phyloP scores from a whole-genome alignment of 805 yeast species.

The Lipomyces sp. region DNA sequence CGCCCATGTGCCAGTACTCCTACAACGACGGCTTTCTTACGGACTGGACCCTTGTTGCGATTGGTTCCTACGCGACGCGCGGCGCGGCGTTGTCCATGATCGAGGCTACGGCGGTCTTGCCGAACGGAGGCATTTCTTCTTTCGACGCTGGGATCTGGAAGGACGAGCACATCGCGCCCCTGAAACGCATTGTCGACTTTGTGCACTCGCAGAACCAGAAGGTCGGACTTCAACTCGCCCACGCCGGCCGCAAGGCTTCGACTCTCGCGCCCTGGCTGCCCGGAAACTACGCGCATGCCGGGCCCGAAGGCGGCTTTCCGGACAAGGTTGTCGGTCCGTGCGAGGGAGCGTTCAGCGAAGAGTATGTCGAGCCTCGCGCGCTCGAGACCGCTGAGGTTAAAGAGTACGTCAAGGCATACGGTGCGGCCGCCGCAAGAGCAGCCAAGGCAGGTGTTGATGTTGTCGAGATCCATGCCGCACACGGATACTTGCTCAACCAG shows the following conservation, averaged over 20 bases:
- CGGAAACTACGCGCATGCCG: constrained; percentile 17
- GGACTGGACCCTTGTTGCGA: constrained; percentile 49
- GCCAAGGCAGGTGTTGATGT: constrained; percentile 57
- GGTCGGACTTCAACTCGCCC: constrained; percentile 55
- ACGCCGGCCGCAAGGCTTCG: constrained; percentile 52
- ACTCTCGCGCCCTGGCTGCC: constrained; percentile 37
- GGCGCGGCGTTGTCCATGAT: constrained; percentile 51
- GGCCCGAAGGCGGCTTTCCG: constrained; percentile 29
- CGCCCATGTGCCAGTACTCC: constrained; percentile 47
- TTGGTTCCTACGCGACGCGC: constrained; percentile 47
- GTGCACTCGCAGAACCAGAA: constrained; percentile 43
- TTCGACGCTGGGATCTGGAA: constrained; percentile 51
- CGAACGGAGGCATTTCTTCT: constrained; percentile 45
- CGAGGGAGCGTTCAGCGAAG: constrained; percentile 37
- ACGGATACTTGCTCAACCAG: constrained; percentile 54
- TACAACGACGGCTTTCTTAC: constrained; percentile 45
- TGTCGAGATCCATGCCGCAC: constrained; percentile 63
- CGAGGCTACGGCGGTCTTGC: constrained; percentile 47
- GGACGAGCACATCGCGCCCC: constrained; percentile 47
- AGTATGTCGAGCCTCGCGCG: constrained; percentile 40
- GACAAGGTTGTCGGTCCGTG: constrained; percentile 49
- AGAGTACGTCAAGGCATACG: constrained; percentile 44
- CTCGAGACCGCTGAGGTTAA: constrained; percentile 43
- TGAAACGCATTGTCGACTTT: constrained; percentile 43
- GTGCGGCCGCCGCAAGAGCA: constrained; percentile 49